These are phyloP conservation scores for Hygrocybe punicea DNA, from an alignment of 768 basidiomycete species.

Conservation along the genomic window DNA sequence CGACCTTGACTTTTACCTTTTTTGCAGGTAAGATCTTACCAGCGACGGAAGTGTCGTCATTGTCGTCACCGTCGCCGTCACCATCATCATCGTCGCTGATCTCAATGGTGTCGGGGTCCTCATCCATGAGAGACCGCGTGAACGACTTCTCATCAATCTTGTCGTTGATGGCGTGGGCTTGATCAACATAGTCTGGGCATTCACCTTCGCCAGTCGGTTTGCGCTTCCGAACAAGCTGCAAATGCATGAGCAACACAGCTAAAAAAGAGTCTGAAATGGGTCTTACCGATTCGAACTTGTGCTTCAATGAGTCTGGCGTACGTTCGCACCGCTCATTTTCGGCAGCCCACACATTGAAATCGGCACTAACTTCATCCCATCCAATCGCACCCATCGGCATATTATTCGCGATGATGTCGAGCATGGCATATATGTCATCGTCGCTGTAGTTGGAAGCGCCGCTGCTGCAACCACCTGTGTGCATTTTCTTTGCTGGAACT, in stretches of 20 bases:
- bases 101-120: too few species aligned
- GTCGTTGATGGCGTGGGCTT: slow-evolving; percentile 19
- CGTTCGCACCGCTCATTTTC: slow-evolving; percentile 7
- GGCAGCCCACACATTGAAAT: slow-evolving; percentile 17
- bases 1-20: background rate
- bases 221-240: slow-evolving; percentile 15
- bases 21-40: background rate
- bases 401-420: slow-evolving; percentile 11
- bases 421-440: slow-evolving; percentile 14
- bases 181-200: slow-evolving; percentile 15
- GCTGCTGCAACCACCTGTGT: slow-evolving; percentile 6
- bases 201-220: slow-evolving; percentile 29
- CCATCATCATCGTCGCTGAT: background rate
- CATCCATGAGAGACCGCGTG: slow-evolving; percentile 15
- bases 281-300: slow-evolving; percentile 26
- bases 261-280: too few species aligned
- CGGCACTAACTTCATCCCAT: slow-evolving; percentile 13
- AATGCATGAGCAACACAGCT: too few species aligned
- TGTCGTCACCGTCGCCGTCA: slow-evolving; percentile 5
- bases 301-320: slow-evolving; percentile 17
- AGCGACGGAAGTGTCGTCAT: background rate
- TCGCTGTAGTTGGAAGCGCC: slow-evolving; percentile 20
- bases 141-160: slow-evolving; percentile 18
- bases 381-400: slow-evolving; percentile 20
- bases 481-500: background rate